Evolutionary conservation across 768 basidiomycete species (phyloP).

Genomic region (Calocybe indica): DNA sequence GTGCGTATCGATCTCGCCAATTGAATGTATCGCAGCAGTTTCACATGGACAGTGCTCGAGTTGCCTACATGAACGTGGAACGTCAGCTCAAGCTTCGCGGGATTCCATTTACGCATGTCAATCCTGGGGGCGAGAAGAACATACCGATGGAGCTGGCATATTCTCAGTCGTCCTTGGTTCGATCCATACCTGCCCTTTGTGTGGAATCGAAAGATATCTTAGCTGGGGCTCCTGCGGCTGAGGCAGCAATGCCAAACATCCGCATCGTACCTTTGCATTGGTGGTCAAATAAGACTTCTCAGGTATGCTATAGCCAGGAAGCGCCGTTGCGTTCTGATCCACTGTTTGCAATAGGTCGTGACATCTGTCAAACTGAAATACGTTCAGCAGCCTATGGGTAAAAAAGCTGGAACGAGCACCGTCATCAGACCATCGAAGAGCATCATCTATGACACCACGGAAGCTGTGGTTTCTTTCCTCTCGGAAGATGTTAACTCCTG

Average conservation of each 20-base stretch:
- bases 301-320: constrained; percentile 25
- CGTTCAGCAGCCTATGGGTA: constrained; percentile 80
- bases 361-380: constrained; percentile 90
- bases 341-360: constrained; percentile 47
- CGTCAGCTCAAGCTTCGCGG: constrained; percentile 76
- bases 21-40: background rate
- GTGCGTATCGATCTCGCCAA: constrained; percentile 30
- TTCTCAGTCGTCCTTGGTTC: constrained; percentile 67
- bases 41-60: constrained; percentile 60
- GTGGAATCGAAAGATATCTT: constrained; percentile 80
- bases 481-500: constrained; percentile 85
- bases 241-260: constrained; percentile 91
- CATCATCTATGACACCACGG: constrained; percentile 85
- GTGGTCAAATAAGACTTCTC: constrained; percentile 81
- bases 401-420: constrained; percentile 50
- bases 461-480: constrained; percentile 85
- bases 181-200: constrained; percentile 77
- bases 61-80: constrained; percentile 87
- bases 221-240: constrained; percentile 78
- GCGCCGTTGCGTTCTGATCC: constrained; percentile 1
- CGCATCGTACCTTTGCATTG: constrained; percentile 84
- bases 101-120: constrained; percentile 75
- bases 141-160: constrained; percentile 42
- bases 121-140: constrained; percentile 35
- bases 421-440: constrained; percentile 81